These are phyloP conservation scores for Canavalia ensiformis DNA, from an alignment of 306 rosid species.

Conservation along the genomic window DNA sequence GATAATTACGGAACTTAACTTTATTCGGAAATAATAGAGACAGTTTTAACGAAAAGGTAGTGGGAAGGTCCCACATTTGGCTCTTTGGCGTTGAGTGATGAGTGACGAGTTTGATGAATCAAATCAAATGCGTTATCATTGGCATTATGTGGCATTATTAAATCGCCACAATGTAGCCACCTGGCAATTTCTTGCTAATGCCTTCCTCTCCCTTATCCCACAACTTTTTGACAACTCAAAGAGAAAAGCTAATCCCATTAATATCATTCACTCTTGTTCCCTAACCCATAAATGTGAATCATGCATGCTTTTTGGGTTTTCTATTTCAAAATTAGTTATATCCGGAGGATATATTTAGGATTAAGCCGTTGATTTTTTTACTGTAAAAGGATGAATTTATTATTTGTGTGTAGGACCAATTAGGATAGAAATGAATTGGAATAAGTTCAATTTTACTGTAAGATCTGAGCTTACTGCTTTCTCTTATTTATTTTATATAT, in stretches of 20 bases:
- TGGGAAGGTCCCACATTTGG: constrained; percentile 36
- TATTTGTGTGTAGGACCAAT: too few species aligned
- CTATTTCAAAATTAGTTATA: too few species aligned
- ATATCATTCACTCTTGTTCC: neutral
- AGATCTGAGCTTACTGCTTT: too few species aligned
- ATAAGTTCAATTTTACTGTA: too few species aligned
- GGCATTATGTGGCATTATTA: constrained; percentile 1
- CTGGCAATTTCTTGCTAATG: neutral
- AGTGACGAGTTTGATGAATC: neutral
- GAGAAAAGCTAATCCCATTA: constrained; percentile 14
- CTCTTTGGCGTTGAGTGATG: neutral
- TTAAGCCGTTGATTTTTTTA: too few species aligned
- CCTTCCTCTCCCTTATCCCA: neutral
- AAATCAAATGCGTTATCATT: constrained; percentile 13
- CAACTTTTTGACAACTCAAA: neutral
- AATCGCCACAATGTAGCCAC: neutral
- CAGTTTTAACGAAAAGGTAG: constrained; percentile 20
- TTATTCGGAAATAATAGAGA: neutral
- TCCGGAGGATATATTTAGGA: too few species aligned
- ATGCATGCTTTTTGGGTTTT: neutral
- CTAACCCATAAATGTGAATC: neutral
- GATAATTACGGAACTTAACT: neutral
- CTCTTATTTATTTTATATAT: too few species aligned
- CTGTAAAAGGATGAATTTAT: too few species aligned
- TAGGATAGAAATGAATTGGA: too few species aligned